Evolutionary conservation across 225 moss, liverwort and hornwort genomes (phyloP).

Genomic region (Bryum argenteum): DNA sequence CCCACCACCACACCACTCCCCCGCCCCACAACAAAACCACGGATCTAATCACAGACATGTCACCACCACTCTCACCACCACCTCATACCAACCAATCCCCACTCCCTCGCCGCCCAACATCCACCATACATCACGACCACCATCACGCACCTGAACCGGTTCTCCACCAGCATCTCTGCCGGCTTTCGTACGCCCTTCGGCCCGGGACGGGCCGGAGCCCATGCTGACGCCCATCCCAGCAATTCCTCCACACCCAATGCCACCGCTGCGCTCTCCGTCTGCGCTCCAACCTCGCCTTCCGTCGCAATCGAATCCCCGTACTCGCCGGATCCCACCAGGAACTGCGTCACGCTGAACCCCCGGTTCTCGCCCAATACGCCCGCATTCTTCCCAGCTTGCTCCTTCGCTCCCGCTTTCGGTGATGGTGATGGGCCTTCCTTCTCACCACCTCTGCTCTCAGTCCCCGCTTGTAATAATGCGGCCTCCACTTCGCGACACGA

Average conservation of each 20-base stretch:
- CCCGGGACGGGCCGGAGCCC: slow-evolving; percentile 1
- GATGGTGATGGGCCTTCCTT: neutral
- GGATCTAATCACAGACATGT: neutral
- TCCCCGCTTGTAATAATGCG: slow-evolving; percentile 44
- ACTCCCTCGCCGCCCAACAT: neutral
- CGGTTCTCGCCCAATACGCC: slow-evolving; percentile 28
- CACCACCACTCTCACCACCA: neutral
- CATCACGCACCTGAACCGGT: slow-evolving; percentile 73
- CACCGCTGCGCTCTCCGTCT: neutral
- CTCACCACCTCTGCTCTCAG: slow-evolving; percentile 19
- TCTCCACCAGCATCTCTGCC: slow-evolving; percentile 65
- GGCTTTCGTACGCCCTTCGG: slow-evolving; percentile 50
- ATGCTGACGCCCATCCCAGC: slow-evolving; percentile 35
- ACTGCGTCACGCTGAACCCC: slow-evolving; percentile 54
- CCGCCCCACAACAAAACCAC: neutral
- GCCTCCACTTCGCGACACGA: slow-evolving; percentile 35
- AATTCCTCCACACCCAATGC: slow-evolving; percentile 51
- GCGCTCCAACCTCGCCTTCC: slow-evolving; percentile 19
- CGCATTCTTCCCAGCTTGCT: slow-evolving; percentile 23
- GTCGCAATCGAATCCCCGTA: slow-evolving; percentile 19
- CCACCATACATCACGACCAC: neutral
- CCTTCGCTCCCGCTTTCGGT: slow-evolving; percentile 27
- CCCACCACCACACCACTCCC: neutral
- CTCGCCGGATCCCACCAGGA: slow-evolving; percentile 52
- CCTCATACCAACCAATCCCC: neutral